These are phyloP conservation scores for Ceriops tagal DNA, from an alignment of 345 rosid species.

Conservation along the genomic window DNA sequence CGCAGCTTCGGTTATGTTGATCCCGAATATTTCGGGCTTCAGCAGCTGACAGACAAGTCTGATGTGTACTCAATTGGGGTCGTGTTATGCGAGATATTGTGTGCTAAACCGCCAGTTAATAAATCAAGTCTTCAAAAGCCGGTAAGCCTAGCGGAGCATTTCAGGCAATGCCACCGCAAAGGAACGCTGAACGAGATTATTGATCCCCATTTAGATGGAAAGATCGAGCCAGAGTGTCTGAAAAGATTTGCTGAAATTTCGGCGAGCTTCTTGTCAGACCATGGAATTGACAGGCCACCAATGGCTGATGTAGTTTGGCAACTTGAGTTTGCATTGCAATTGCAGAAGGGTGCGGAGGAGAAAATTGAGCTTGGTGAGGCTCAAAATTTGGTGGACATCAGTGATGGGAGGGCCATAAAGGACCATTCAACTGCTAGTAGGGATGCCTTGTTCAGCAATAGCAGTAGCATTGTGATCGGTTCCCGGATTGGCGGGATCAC, in stretches of 20 bases:
- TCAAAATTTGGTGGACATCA: background rate
- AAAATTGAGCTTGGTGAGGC: background rate
- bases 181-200: slow-evolving; percentile 21
- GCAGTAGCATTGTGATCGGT: background rate
- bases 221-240: slow-evolving; percentile 8
- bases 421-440: background rate
- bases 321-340: slow-evolving; percentile 21
- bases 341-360: slow-evolving; percentile 20
- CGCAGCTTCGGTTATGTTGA: slow-evolving; percentile 33
- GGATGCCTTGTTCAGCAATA: background rate
- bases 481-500: background rate
- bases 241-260: slow-evolving; percentile 22
- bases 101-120: slow-evolving; percentile 18
- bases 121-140: background rate
- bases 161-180: slow-evolving; percentile 2
- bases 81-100: slow-evolving; percentile 24
- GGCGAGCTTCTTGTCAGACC: slow-evolving; percentile 15
- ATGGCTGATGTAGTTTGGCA: slow-evolving; percentile 24
- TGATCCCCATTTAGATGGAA: slow-evolving; percentile 15
- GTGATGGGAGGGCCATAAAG: background rate
- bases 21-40: slow-evolving; percentile 25
- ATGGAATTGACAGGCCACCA: slow-evolving; percentile 22
- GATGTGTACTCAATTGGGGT: slow-evolving; percentile 39
- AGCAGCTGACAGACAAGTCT: slow-evolving; percentile 32
- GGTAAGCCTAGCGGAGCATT: slow-evolving; percentile 18